phyloP scores from a whole-genome alignment of 129 eudicot genomes.

The Saussurea involucrata region DNA sequence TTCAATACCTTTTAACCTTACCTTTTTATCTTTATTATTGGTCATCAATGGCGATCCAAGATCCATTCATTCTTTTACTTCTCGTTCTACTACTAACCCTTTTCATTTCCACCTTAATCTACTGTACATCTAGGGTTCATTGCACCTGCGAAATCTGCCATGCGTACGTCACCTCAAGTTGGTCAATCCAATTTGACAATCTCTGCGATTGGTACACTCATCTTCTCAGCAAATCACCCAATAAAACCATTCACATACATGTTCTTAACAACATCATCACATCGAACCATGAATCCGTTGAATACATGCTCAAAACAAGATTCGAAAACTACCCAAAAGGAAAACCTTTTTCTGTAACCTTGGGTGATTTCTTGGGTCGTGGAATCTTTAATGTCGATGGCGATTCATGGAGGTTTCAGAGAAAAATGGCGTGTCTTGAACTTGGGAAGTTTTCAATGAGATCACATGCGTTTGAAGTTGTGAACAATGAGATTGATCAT shows the following conservation, averaged over 20 bases:
- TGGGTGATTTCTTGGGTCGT: conserved; percentile 73
- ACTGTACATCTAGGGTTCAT: conserved; percentile 32
- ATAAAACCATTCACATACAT: conserved; percentile 71
- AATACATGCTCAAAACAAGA: conserved; percentile 72
- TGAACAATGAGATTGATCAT: conserved; percentile 36
- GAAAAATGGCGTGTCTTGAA: conserved; percentile 72
- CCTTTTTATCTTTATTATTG: not conserved
- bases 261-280: conserved; percentile 77
- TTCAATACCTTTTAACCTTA: not conserved
- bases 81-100: not conserved
- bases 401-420: conserved; percentile 69
- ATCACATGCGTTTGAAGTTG: conserved; percentile 56
- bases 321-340: conserved; percentile 89
- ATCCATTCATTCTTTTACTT: conserved; percentile 6
- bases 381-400: conserved; percentile 96
- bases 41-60: conserved; percentile 24
- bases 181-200: conserved; percentile 57
- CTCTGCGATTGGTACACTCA: conserved; percentile 90
- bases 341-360: conserved; percentile 59
- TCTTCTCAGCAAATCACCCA: conserved; percentile 63
- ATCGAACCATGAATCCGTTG: conserved; percentile 62
- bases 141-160: conserved; percentile 73
- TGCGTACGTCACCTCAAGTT: conserved; percentile 52
- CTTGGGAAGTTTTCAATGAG: conserved; percentile 52
- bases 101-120: conserved; percentile 19